phyloP scores from a whole-genome alignment of 1,139 yeast species.

The Hansenula sp. region DNA sequence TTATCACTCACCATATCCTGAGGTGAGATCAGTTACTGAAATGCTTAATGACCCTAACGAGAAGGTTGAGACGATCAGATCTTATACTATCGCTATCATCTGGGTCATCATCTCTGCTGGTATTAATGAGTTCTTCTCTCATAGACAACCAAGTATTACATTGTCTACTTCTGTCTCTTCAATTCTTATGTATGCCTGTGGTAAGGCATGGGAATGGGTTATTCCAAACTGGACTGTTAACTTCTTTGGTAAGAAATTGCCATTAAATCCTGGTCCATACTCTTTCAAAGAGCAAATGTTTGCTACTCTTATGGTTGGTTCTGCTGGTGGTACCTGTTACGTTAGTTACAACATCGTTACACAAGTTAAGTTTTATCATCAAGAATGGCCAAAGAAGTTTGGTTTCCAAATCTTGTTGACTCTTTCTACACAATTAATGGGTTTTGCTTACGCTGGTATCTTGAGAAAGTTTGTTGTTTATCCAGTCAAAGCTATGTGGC shows the following conservation, averaged over 20 bases:
- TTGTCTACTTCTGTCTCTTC: constrained; percentile 47
- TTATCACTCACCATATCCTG: constrained; percentile 60
- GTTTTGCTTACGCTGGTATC: constrained; percentile 62
- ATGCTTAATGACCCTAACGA: constrained; percentile 46
- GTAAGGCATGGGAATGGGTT: constrained; percentile 32
- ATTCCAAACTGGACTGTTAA: constrained; percentile 47
- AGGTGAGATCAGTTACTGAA: constrained; percentile 55
- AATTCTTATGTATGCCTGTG: constrained; percentile 55
- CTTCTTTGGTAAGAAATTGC: constrained; percentile 31
- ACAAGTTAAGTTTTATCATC: constrained; percentile 30
- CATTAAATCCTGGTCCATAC: constrained; percentile 62
- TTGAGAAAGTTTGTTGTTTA: constrained; percentile 53
- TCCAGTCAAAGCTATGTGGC: constrained; percentile 55
- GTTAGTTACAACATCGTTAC: constrained; percentile 58
- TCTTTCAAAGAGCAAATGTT: constrained; percentile 66
- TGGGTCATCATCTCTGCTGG: constrained; percentile 56
- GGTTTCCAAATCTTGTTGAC: constrained; percentile 45
- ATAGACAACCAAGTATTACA: constrained; percentile 47
- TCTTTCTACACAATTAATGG: constrained; percentile 52
- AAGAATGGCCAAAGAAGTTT: constrained; percentile 36
- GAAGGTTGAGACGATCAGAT: constrained; percentile 53
- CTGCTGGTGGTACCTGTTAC: constrained; percentile 47
- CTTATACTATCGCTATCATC: constrained; percentile 48
- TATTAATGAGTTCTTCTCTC: constrained; percentile 53
- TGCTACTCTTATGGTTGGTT: constrained; percentile 42